Percentiles rank a stretch among this genome's conserved stretches.
Conservation (phyloP, 2,329 filamentous ascomycete genomes). For the Fusarium sp. region DNA sequence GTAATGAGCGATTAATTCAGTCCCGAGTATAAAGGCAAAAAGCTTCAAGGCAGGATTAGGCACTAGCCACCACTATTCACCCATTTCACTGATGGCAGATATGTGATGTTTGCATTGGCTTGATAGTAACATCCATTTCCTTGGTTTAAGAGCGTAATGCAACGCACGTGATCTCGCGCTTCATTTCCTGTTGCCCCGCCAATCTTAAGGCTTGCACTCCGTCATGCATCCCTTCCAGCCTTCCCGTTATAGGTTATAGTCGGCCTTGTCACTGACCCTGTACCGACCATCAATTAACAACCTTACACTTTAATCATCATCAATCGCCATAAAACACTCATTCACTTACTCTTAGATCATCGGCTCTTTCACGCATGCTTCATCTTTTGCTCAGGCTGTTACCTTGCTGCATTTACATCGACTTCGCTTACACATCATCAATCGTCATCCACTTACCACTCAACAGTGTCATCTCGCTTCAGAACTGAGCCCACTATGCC, state of each 20-base stretch:
- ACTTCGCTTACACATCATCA: neutral
- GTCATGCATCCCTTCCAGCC: conserved; percentile 30
- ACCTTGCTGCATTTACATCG: neutral
- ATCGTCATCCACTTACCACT: conserved; percentile 2
- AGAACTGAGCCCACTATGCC: conserved; percentile 55
- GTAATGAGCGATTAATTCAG: neutral
- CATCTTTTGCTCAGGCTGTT: neutral
- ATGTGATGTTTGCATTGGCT: neutral
- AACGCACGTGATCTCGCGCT: conserved; percentile 61
- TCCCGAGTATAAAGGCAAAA: neutral
- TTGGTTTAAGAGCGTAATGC: neutral
- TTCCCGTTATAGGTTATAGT: neutral
- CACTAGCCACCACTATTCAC: neutral
- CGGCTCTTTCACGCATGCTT: neutral
- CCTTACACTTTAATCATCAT: conserved; percentile 6
- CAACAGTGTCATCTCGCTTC: conserved; percentile 3
- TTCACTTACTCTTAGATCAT: neutral
- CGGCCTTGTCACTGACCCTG: conserved; percentile 23
- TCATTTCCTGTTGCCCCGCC: conserved; percentile 66
- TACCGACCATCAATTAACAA: neutral
- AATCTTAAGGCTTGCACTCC: conserved; percentile 49
- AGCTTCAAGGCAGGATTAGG: neutral
- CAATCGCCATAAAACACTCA: neutral
- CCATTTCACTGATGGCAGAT: neutral
- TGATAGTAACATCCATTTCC: neutral